phyloP scores from a whole-genome alignment of 1,284 basidiomycete genomes.

The Ustilago sp. region DNA sequence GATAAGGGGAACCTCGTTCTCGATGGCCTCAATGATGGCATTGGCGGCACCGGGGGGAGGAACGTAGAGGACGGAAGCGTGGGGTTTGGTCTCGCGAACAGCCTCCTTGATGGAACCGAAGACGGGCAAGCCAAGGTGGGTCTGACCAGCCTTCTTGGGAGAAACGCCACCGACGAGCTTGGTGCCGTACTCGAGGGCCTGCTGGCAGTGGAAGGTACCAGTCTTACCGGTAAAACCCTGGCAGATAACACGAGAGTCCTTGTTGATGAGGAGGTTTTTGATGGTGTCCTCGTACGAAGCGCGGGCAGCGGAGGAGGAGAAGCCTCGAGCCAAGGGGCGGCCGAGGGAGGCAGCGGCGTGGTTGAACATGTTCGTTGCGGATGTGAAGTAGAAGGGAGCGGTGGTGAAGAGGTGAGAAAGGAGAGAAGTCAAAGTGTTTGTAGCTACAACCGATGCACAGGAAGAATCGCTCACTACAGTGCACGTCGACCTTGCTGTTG shows the following conservation, averaged over 20 bases:
- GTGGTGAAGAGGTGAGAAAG: constrained; percentile 10
- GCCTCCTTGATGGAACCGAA: constrained; percentile 92
- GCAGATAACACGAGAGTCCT: constrained; percentile 78
- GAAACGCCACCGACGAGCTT: constrained; percentile 98
- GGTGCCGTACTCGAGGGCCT: constrained; percentile 94
- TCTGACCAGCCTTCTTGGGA: constrained; percentile 96
- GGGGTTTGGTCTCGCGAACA: constrained; percentile 63
- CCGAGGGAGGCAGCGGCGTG: constrained; percentile 35
- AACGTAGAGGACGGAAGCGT: constrained; percentile 68
- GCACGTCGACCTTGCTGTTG: not conserved
- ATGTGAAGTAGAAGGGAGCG: constrained; percentile 17
- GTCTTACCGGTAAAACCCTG: constrained; percentile 82
- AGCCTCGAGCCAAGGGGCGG: constrained; percentile 40
- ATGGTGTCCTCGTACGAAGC: constrained; percentile 84
- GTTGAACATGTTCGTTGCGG: constrained; percentile 36
- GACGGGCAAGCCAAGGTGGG: constrained; percentile 93
- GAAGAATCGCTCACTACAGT: not conserved
- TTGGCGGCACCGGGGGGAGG: constrained; percentile 68
- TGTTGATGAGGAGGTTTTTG: constrained; percentile 89
- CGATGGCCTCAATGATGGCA: constrained; percentile 69
- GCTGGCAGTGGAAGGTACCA: constrained; percentile 95
- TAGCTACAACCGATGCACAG: not conserved
- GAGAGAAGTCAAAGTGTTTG: not conserved
- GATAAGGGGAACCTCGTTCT: constrained; percentile 67
- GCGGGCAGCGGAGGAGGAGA: constrained; percentile 58